phyloP scores from a whole-genome alignment of 2,329 filamentous ascomycete species.

The Colletotrichum abscissum region DNA sequence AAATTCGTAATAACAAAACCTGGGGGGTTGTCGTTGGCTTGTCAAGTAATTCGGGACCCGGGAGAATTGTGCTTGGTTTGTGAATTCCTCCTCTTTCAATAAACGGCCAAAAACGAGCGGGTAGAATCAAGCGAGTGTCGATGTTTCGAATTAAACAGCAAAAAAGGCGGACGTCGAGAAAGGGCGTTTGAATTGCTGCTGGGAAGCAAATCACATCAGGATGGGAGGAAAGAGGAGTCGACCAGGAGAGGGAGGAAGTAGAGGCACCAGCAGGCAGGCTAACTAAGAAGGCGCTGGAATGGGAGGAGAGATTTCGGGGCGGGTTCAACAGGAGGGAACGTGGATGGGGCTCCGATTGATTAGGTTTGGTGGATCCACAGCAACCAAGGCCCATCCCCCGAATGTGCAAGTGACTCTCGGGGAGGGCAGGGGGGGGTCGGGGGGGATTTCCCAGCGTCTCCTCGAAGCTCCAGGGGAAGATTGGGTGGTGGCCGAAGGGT shows the following conservation, averaged over 20 bases:
- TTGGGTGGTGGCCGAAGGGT: neutral
- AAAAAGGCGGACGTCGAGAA: neutral
- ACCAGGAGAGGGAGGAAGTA: neutral
- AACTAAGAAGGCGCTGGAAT: constrained; percentile 28
- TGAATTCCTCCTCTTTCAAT: constrained; percentile 16
- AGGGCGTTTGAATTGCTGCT: constrained; percentile 21
- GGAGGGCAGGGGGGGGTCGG: neutral
- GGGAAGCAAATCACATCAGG: constrained; percentile 37
- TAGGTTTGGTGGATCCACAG: constrained; percentile 33
- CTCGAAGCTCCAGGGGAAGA: neutral
- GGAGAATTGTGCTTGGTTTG: neutral
- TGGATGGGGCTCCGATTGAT: constrained; percentile 30
- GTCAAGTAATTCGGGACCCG: neutral
- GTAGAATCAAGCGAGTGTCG: constrained; percentile 31
- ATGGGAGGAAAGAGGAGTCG: neutral
- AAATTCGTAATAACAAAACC: constrained; percentile 18
- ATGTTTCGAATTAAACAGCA: constrained; percentile 2
- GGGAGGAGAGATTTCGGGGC: constrained; percentile 22
- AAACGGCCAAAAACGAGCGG: constrained; percentile 24
- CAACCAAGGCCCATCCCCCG: constrained; percentile 26
- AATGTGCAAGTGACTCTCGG: constrained; percentile 5
- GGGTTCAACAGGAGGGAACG: constrained; percentile 26
- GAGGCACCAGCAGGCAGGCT: neutral
- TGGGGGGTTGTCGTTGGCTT: neutral
- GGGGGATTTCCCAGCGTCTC: neutral